Conservation (phyloP, 2,329 filamentous ascomycete species). For the Alternaria solani region DNA sequence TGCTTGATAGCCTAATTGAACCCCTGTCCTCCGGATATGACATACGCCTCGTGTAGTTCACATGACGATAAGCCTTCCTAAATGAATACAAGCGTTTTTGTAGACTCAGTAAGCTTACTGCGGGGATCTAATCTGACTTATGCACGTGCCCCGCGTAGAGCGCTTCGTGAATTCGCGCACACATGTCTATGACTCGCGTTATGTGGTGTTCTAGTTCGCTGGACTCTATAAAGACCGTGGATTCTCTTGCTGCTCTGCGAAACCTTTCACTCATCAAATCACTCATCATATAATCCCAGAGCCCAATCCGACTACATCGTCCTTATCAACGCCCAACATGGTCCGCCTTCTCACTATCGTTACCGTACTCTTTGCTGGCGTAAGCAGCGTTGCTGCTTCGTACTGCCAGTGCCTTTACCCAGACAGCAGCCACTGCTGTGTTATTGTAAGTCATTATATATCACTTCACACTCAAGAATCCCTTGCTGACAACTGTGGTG, state of each 20-base stretch:
- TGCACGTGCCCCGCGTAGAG: neutral
- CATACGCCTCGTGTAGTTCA: no score
- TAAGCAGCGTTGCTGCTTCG: constrained; percentile 9
- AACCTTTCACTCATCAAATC: neutral
- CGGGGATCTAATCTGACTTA: no score
- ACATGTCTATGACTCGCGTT: neutral
- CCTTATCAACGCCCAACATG: constrained; percentile 4
- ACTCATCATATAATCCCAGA: neutral
- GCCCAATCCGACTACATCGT: neutral
- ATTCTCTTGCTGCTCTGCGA: neutral
- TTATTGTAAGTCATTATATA: constrained; percentile 10
- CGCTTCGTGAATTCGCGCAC: neutral
- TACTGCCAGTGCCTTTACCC: constrained; percentile 11
- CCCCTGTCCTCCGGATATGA: no score
- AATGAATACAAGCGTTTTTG: no score
- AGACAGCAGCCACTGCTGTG: constrained; percentile 10
- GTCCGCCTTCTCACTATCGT: constrained; percentile 3
- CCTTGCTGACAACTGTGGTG: neutral
- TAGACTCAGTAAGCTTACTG: no score
- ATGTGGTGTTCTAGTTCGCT: neutral
- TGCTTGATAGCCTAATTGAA: no score
- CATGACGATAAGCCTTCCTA: no score
- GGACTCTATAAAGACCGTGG: neutral
- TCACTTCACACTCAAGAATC: constrained; percentile 1
- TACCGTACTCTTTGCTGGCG: constrained; percentile 3